Evolutionary conservation across 1,284 basidiomycete species (phyloP).

Genomic region (Lentinula novae-zelandiae): DNA sequence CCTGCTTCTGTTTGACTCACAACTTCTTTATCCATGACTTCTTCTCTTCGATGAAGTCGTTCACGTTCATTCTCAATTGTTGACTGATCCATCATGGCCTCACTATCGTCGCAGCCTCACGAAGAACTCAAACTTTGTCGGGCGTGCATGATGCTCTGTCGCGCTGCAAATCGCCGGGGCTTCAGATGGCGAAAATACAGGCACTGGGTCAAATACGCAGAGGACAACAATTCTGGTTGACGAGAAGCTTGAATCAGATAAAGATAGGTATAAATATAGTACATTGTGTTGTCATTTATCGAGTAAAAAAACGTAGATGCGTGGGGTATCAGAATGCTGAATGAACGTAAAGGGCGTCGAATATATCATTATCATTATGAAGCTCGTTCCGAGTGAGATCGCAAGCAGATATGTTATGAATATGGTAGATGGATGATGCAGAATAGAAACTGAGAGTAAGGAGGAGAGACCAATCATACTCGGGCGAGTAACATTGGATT

Average conservation of each 20-base stretch:
- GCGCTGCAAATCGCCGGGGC: not conserved
- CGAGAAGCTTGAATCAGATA: not conserved
- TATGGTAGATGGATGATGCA: not conserved
- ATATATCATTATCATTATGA: not conserved
- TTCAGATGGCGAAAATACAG: no score
- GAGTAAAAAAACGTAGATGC: not conserved
- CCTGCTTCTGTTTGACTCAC: no score
- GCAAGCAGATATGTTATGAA: not conserved
- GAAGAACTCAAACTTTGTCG: not conserved
- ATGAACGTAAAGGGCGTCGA: not conserved
- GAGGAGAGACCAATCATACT: constrained; percentile 25
- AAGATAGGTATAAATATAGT: constrained; percentile 1
- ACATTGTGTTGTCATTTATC: no score
- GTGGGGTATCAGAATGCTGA: not conserved
- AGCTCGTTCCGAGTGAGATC: not conserved
- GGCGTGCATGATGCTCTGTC: not conserved
- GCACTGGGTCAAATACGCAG: not conserved
- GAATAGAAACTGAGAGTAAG: not conserved
- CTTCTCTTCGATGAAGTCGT: no score
- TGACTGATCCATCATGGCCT: no score
- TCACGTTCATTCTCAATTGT: no score
- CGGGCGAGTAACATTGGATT: constrained; percentile 38
- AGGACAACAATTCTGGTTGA: not conserved
- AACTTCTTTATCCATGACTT: no score
- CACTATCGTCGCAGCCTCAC: no score